phyloP scores from a whole-genome alignment of 2,329 filamentous ascomycete species.

The Sordariomycetes sp. region DNA sequence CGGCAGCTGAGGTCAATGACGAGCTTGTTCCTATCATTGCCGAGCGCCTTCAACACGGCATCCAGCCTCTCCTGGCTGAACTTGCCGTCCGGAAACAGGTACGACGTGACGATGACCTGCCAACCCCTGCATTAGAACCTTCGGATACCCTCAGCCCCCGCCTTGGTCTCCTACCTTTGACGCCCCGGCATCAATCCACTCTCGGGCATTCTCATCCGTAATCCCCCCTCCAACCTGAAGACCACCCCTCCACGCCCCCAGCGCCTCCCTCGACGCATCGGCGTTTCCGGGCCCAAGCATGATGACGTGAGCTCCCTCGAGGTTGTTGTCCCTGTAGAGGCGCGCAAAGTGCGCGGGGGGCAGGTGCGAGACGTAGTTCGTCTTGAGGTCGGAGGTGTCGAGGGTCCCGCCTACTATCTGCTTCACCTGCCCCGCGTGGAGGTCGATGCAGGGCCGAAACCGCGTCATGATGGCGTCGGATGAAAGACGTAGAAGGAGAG shows the following conservation, averaged over 20 bases:
- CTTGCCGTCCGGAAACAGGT: conserved; percentile 70
- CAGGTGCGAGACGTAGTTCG: conserved; percentile 82
- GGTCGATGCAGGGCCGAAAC: conserved; percentile 92
- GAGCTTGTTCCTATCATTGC: conserved; percentile 62
- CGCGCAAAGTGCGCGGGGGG: conserved; percentile 69
- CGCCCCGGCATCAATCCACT: conserved; percentile 81
- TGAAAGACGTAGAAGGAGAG: not conserved
- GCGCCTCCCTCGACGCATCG: conserved; percentile 62
- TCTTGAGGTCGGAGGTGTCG: conserved; percentile 59
- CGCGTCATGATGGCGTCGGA: conserved; percentile 57
- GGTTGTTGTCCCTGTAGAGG: conserved; percentile 63
- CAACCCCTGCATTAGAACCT: not conserved
- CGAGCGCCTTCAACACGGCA: conserved; percentile 59
- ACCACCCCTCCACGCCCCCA: conserved; percentile 63
- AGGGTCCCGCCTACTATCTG: conserved; percentile 96
- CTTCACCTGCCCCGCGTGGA: conserved; percentile 95
- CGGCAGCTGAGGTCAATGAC: conserved; percentile 94
- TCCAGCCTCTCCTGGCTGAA: conserved; percentile 71
- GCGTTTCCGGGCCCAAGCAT: conserved; percentile 89
- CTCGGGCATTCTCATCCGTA: conserved; percentile 65
- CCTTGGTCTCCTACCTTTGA: conserved; percentile 52
- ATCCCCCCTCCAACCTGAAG: conserved; percentile 94
- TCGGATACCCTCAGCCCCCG: not conserved
- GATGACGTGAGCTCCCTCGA: conserved; percentile 83
- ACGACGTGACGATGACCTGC: conserved; percentile 95